phyloP scores from a whole-genome alignment of 139 green algal genomes.

The Zygnema cylindricum region DNA sequence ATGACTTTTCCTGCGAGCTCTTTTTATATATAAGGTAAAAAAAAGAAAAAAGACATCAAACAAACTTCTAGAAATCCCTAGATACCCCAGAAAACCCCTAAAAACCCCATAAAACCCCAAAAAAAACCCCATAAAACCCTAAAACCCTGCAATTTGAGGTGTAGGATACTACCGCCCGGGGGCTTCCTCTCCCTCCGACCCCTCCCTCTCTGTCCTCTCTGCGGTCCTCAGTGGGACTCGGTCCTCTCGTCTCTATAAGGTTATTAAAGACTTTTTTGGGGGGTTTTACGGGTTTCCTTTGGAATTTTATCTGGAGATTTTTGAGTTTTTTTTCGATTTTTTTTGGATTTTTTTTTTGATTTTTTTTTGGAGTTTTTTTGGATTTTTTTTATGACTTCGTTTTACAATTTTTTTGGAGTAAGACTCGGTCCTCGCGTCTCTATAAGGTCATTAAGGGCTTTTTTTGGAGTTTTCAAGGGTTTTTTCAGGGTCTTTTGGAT shows the following conservation, averaged over 20 bases:
- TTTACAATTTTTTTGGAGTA: too few species aligned
- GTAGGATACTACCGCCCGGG: conserved; percentile 75
- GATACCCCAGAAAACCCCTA: neutral
- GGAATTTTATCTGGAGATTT: too few species aligned
- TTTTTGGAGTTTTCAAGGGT: too few species aligned
- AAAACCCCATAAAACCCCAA: neutral
- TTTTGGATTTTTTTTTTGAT: too few species aligned
- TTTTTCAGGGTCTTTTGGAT: too few species aligned
- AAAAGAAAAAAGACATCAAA: neutral
- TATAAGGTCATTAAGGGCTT: too few species aligned
- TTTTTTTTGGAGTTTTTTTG: too few species aligned
- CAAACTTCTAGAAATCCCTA: neutral
- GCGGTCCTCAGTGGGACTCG: conserved; percentile 70
- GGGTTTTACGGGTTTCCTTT: too few species aligned
- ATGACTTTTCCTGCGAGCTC: neutral
- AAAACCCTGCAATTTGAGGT: neutral
- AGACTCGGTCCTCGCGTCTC: too few species aligned
- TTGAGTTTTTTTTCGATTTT: too few species aligned
- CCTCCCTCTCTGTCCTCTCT: conserved; percentile 35
- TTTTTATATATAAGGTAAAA: conserved; percentile 25
- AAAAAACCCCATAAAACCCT: neutral
- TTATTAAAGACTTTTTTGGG: too few species aligned
- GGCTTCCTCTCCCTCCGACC: conserved; percentile 29
- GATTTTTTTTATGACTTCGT: too few species aligned
- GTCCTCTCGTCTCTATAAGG: conserved; percentile 69